Conservation (phyloP, 2,329 filamentous ascomycete genomes). For the Aspergillus japonicus region DNA sequence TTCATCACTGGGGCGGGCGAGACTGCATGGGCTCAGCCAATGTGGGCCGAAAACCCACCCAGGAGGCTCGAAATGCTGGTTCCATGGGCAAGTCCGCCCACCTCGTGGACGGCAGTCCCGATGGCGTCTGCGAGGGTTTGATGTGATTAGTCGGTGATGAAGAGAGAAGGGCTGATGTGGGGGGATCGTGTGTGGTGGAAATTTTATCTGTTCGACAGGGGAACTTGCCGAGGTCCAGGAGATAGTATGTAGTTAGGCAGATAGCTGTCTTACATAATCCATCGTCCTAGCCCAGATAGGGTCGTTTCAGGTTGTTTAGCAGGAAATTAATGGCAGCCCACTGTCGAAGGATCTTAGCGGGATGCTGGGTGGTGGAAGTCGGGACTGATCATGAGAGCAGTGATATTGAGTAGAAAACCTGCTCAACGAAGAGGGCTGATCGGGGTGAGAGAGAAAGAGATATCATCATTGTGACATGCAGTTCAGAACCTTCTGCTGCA, state of each 20-base stretch:
- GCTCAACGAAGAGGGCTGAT: not conserved
- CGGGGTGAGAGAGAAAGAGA: not conserved
- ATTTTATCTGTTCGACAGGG: not conserved
- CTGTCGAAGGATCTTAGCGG: not conserved
- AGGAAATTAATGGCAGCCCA: not conserved
- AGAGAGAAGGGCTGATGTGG: not conserved
- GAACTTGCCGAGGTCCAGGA: constrained; percentile 3
- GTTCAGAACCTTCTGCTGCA: not conserved
- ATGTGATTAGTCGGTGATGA: constrained; percentile 7
- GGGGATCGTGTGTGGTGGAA: constrained; percentile 2
- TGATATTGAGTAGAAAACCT: not conserved
- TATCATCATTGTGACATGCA: not conserved
- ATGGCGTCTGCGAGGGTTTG: not conserved
- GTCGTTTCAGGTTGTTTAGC: not conserved
- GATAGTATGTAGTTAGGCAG: not conserved
- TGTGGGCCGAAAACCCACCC: constrained; percentile 10
- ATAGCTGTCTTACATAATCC: not conserved
- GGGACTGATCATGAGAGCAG: not conserved
- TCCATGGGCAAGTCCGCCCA: constrained; percentile 10
- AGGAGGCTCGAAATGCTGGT: constrained; percentile 2
- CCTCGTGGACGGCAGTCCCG: constrained; percentile 11
- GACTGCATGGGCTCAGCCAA: constrained; percentile 11
- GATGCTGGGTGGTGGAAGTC: not conserved
- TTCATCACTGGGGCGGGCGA: not conserved
- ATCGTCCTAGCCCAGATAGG: not conserved